Base-by-base conservation (phyloP, 768 basidiomycete genomes). In the Cystofilobasidium capitatum region DNA sequence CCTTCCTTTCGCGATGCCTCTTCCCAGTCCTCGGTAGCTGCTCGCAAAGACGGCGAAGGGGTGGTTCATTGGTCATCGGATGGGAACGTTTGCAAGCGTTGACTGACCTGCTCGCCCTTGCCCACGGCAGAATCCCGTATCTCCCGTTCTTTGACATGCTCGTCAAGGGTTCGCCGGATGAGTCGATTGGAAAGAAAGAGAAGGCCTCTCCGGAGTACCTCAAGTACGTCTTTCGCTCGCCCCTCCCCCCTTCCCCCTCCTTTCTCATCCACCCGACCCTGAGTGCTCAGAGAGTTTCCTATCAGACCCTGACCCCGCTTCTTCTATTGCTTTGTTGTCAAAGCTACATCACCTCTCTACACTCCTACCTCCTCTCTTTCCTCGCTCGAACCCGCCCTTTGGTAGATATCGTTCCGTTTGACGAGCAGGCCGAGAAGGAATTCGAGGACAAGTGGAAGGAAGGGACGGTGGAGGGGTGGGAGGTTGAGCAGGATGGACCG, bases 121-220 rank as follows among this genome's bases (percentile, higher is more conserved):
- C 3, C 22, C 31, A 5, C 16, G 3, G 31, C 55, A 72, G 92
- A 49, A 78, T 92, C 36, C 86, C 87, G 13, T 99, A 99, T 78
- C 81, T 98, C 55, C 91, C 92, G 76, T 99, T 93, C 76, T 83
- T 99, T 65, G 93, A 93, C 73, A 78, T 88, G 61, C 82, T 97
- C n/a, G 80, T 89, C 47, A 81, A 82, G 55, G 82, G 85, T 29
- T 82, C 86, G 74, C 79, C 80, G 20, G 82, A 80, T 26, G 79
- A 79, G 16, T 24, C 29, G 9, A 24, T 69, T 67, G 72, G 37
- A 73, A 71, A 2, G 35, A 76, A 76, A 59, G 75, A 76, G 64
- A 76, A 76, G 63, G 70, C 71, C 16, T 69, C 71, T 3, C 65
- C 73, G 13, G 74, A 71, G 13, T 78, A 78, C 58, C 69, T 71